Base-by-base conservation (phyloP, 139 green algal genomes). In the Zygnema circumcarinatum region DNA sequence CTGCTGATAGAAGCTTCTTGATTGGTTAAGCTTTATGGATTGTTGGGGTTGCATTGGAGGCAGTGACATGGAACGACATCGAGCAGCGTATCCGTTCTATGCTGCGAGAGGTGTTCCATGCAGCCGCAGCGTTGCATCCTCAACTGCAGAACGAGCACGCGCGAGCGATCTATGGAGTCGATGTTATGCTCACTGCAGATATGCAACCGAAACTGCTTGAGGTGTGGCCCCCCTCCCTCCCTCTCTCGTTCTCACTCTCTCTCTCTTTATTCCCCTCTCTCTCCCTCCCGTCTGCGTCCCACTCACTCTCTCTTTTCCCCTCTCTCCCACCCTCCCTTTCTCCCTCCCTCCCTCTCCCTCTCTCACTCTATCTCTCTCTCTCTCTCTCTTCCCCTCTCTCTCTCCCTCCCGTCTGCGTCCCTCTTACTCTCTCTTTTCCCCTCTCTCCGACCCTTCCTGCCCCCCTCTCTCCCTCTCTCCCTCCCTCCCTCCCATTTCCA, bases 191-290 rank as follows among this genome's bases (percentile, higher is more conserved):
- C 47, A 74, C 87, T 33, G 35, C 41, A 0, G 29, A 91, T 22
- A 74, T 91, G n/a, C 22, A 91, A 31, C 87, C 87, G 32, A 91
- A 91, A 56, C 83, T 91, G 29, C 72, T 91, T 0, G 87, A 91
- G 87, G 87, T 91, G 32, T 29, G 76, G 11, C 7, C 75, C 11
- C 11, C 52, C 11, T 78, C 7, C 69, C 16, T 3, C 38, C 16
- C 69, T 78, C 38, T 3, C 7, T 78, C 16, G 16, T 78, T 52
- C 35, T 78, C 11, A 39, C 7, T 78, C 35, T 52, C 11, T 78
- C 11, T 20, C 7, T 78, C 11, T 78, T 52, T 52, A 52, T 39
- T 7, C 36, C 11, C 16, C 11, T 41, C 11, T 78, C 16, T 78
- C 7, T 38, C 7, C 35, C 16, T 78, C 11, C 16, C 35, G 36